These are phyloP conservation scores for Cadophora gregata DNA, from an alignment of 2,329 filamentous ascomycete genomes.

Conservation along the genomic window DNA sequence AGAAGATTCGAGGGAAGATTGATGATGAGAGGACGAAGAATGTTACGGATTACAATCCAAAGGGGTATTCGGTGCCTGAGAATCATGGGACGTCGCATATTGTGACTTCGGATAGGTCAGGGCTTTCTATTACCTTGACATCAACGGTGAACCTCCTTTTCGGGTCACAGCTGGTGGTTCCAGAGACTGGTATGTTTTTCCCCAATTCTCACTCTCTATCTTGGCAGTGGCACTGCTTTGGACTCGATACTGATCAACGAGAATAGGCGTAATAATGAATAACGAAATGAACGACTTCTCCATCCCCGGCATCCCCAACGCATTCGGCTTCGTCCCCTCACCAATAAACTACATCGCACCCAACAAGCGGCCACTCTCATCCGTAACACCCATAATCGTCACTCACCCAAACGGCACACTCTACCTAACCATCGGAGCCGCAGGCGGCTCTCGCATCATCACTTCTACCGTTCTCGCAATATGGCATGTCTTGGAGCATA, in stretches of 20 bases:
- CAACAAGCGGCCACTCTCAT: slow-evolving; percentile 82
- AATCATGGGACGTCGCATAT: slow-evolving; percentile 79
- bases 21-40: slow-evolving; percentile 74
- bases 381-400: slow-evolving; percentile 80
- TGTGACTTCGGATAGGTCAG: slow-evolving; percentile 72
- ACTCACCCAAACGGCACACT: slow-evolving; percentile 69
- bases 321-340: slow-evolving; percentile 84
- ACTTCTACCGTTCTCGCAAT: slow-evolving; percentile 77
- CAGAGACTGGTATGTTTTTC: slow-evolving; percentile 70
- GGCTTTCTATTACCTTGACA: slow-evolving; percentile 80
- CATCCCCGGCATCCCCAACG: slow-evolving; percentile 77
- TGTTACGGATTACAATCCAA: slow-evolving; percentile 75
- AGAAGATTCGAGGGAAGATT: slow-evolving; percentile 68
- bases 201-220: neutral
- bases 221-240: neutral
- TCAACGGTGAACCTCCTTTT: slow-evolving; percentile 91
- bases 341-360: slow-evolving; percentile 82
- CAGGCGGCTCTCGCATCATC: slow-evolving; percentile 84
- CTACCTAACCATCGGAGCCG: slow-evolving; percentile 74
- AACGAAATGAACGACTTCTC: slow-evolving; percentile 82
- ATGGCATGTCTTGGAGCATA: slow-evolving; percentile 73
- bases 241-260: too few species aligned
- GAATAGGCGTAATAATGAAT: slow-evolving; percentile 49
- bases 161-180: slow-evolving; percentile 78
- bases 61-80: slow-evolving; percentile 67